A percentile compares a stretch with the other conserved stretches of the same genome.
Evolutionary conservation across 1,139 yeast genomes (phyloP).

Genomic region (Candida freyschussii): DNA sequence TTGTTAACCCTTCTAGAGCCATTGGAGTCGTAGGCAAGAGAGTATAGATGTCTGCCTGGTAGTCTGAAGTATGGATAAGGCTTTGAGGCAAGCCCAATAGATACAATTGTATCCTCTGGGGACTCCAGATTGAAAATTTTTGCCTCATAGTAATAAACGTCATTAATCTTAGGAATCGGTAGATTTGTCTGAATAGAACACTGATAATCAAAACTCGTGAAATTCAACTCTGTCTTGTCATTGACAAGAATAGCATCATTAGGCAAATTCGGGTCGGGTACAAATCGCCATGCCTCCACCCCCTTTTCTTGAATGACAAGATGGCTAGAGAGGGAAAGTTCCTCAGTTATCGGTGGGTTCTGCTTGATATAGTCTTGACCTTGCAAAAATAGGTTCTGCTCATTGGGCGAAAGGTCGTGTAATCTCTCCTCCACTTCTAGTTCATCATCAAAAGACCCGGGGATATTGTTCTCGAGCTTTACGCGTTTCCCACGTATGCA

Average conservation of each 20-base stretch:
- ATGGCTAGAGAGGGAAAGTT: conserved; percentile 40
- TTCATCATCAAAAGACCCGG: conserved; percentile 61
- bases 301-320: conserved; percentile 81
- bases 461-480: conserved; percentile 32
- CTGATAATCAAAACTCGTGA: conserved; percentile 61
- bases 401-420: conserved; percentile 59
- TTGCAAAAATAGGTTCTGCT: conserved; percentile 69
- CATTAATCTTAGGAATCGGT: conserved; percentile 82
- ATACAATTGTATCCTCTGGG: conserved; percentile 43
- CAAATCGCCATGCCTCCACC: conserved; percentile 88
- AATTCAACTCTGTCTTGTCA: conserved; percentile 73
- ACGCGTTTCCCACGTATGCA: conserved; percentile 9
- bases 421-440: conserved; percentile 63
- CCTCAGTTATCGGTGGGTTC: conserved; percentile 47
- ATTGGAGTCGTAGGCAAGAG: conserved; percentile 80
- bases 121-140: conserved; percentile 62
- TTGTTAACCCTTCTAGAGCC: conserved; percentile 78
- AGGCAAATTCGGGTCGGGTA: conserved; percentile 59
- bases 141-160: conserved; percentile 86
- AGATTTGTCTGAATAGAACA: conserved; percentile 79
- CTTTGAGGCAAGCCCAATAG: conserved; percentile 78
- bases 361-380: conserved; percentile 47
- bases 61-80: conserved; percentile 88
- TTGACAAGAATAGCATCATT: conserved; percentile 58
- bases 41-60: conserved; percentile 71